Evolutionary conservation across 768 basidiomycete genomes (phyloP).

Genomic region (Macrolepiota dolichaula): DNA sequence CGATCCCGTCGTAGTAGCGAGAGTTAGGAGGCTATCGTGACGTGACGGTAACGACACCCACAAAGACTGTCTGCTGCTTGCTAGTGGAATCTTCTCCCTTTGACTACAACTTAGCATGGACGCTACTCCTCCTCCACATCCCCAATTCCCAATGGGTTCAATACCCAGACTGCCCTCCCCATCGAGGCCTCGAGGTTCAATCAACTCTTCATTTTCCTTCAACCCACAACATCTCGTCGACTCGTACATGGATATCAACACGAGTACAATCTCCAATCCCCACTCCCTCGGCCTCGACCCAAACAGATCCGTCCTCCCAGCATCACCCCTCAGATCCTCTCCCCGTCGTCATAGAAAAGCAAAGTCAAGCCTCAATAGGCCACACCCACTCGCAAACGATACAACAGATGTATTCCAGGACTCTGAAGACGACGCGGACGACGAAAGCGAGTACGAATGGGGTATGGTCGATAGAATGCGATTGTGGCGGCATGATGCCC

Average conservation of each 20-base stretch:
- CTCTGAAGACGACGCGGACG: conserved; percentile 56
- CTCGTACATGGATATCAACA: conserved; percentile 64
- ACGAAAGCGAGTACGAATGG: conserved; percentile 66
- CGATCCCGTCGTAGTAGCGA: too few relatives aligned
- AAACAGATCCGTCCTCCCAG: conserved; percentile 71
- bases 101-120: conserved; percentile 23
- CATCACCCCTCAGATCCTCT: conserved; percentile 69
- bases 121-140: conserved; percentile 49
- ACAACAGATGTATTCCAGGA: conserved; percentile 76
- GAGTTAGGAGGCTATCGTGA: too few relatives aligned
- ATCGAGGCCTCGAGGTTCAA: conserved; percentile 56
- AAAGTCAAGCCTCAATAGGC: conserved; percentile 43
- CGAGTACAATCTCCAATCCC: conserved; percentile 53
- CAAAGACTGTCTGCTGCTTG: too few relatives aligned
- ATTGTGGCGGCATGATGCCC: conserved; percentile 94
- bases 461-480: conserved; percentile 93
- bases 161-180: conserved; percentile 54
- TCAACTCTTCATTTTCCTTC: conserved; percentile 81
- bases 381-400: conserved; percentile 77
- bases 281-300: conserved; percentile 70
- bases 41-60: too few relatives aligned
- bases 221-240: conserved; percentile 75
- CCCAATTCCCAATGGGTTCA: conserved; percentile 38
- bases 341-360: conserved; percentile 52
- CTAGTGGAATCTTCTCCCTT: too few relatives aligned